A percentile compares a stretch with the other conserved stretches of the same genome.
Conservation (phyloP, 208 protist genomes). For the Endotrypanum monterogeii region DNA sequence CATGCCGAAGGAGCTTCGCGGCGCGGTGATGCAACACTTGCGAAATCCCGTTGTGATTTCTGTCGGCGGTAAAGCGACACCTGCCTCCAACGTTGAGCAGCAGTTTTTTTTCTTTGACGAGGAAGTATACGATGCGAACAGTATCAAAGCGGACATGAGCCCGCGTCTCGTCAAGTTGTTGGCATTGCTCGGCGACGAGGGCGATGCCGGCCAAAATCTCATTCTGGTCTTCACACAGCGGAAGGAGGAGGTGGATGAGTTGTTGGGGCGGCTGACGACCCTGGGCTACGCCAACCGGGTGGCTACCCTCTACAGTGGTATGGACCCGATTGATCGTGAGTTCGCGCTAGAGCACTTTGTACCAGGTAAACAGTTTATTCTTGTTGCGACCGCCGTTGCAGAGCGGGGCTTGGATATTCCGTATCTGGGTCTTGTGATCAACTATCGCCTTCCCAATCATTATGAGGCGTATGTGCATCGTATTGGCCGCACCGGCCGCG, state of each 20-base stretch:
- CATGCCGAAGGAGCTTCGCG: conserved; percentile 87
- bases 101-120: conserved; percentile 90
- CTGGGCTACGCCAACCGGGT: conserved; percentile 83
- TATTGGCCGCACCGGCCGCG: conserved; percentile 93
- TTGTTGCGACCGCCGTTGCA: conserved; percentile 89
- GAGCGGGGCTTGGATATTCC: conserved; percentile 97
- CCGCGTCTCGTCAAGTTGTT: conserved; percentile 84
- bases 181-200: conserved; percentile 87
- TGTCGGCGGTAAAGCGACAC: conserved; percentile 82
- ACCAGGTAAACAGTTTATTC: conserved; percentile 84
- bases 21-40: conserved; percentile 69
- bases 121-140: conserved; percentile 76
- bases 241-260: conserved; percentile 88
- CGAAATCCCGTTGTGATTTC: conserved; percentile 85
- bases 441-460: conserved; percentile 99
- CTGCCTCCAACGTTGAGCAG: conserved; percentile 91
- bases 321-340: conserved; percentile 91
- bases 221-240: conserved; percentile 93
- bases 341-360: conserved; percentile 89
- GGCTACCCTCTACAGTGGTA: conserved; percentile 88
- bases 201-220: conserved; percentile 60
- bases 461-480: conserved; percentile 98
- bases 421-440: conserved; percentile 98
- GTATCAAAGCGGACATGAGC: conserved; percentile 45
- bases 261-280: conserved; percentile 75